phyloP scores from a whole-genome alignment of 495 filamentous ascomycete species.

The Haplographium delicatum region DNA sequence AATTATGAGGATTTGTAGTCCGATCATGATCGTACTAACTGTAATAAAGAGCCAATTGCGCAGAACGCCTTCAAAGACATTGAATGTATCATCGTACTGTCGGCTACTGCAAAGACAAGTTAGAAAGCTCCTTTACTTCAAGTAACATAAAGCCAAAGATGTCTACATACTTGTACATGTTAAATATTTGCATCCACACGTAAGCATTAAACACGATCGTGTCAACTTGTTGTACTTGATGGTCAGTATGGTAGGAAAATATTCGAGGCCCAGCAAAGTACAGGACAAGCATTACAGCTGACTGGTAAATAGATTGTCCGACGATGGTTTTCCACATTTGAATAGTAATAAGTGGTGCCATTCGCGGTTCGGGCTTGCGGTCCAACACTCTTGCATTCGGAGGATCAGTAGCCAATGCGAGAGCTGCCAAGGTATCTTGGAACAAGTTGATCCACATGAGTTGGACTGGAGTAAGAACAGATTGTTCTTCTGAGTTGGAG shows the following conservation, averaged over 20 bases:
- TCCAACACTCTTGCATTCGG: slow-evolving; percentile 69
- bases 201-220: slow-evolving; percentile 88
- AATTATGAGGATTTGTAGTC: slow-evolving; percentile 70
- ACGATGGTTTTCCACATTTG: slow-evolving; percentile 96
- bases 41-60: slow-evolving; percentile 72
- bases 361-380: slow-evolving; percentile 58
- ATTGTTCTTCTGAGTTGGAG: slow-evolving; percentile 52
- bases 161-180: slow-evolving; percentile 69
- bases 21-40: slow-evolving; percentile 72
- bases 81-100: slow-evolving; percentile 77
- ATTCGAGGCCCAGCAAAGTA: slow-evolving; percentile 67
- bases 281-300: slow-evolving; percentile 71
- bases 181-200: slow-evolving; percentile 95
- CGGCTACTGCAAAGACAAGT: slow-evolving; percentile 50
- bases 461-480: slow-evolving; percentile 78
- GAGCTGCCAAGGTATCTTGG: slow-evolving; percentile 93
- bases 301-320: slow-evolving; percentile 77
- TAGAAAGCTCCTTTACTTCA: no score
- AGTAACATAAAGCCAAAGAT: no score
- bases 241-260: slow-evolving; percentile 48
- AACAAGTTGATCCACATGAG: slow-evolving; percentile 88
- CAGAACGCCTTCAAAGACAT: slow-evolving; percentile 76
- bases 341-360: slow-evolving; percentile 67
- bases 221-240: no score
- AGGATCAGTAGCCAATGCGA: slow-evolving; percentile 84